Evolutionary conservation across 1,284 basidiomycete species (phyloP).

Genomic region (Vanrija sp.): DNA sequence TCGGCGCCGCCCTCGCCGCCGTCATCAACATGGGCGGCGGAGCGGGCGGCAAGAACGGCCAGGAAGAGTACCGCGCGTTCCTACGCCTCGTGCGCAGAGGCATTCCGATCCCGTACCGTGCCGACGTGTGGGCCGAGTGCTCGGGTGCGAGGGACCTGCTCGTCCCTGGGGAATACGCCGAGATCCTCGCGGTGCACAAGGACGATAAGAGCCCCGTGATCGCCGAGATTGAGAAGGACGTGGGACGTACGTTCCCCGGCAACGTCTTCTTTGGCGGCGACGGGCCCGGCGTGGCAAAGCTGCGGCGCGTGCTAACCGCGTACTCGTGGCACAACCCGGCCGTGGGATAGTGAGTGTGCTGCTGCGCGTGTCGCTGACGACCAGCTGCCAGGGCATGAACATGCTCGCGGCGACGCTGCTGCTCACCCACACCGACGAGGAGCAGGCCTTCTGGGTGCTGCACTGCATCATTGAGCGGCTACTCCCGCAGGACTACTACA

Average conservation of each 20-base stretch:
- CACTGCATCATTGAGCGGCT: conserved; percentile 81
- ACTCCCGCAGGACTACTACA: conserved; percentile 77
- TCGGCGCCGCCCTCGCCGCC: conserved; percentile 12
- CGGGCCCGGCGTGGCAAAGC: conserved; percentile 71
- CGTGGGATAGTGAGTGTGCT: conserved; percentile 61
- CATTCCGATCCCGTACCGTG: conserved; percentile 80
- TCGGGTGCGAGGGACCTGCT: conserved; percentile 84
- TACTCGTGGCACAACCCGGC: conserved; percentile 83
- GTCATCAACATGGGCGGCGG: conserved; percentile 51
- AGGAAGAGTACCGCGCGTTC: conserved; percentile 74
- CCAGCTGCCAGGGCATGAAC: conserved; percentile 83
- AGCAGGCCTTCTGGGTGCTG: conserved; percentile 96
- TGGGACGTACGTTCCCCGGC: conserved; percentile 82
- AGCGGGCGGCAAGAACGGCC: conserved; percentile 57
- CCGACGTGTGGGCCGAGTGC: conserved; percentile 74
- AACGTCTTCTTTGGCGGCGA: conserved; percentile 97
- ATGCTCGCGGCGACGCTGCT: conserved; percentile 83
- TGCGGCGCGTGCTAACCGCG: conserved; percentile 80
- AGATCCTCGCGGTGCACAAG: conserved; percentile 63
- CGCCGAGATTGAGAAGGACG: conserved; percentile 91
- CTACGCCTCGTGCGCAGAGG: conserved; percentile 73
- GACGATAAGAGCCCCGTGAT: conserved; percentile 59
- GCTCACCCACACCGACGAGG: conserved; percentile 71
- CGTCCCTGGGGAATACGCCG: conserved; percentile 86
- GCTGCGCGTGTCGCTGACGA: no score